phyloP scores from a whole-genome alignment of 805 yeast species.

The Sugiyamaella marilandica region DNA sequence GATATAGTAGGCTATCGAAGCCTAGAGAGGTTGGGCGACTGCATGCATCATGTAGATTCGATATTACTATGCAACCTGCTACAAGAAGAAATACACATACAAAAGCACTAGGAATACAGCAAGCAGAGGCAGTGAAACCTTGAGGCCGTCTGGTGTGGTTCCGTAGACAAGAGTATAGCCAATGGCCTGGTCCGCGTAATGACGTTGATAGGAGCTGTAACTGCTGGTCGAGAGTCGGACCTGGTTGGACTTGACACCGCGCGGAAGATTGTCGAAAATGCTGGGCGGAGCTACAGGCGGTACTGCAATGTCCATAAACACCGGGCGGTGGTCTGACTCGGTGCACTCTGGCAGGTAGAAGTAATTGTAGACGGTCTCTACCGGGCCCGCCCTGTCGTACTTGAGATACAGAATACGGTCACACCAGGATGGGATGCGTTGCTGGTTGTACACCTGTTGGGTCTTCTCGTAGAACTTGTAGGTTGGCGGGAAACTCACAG shows the following conservation, averaged over 20 bases:
- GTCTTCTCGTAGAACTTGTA: constrained; percentile 60
- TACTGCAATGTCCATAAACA: constrained; percentile 39
- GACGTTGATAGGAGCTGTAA: constrained; percentile 4
- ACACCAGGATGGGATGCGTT: constrained; percentile 84
- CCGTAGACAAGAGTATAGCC: constrained; percentile 18
- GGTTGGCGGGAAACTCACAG: constrained; percentile 70
- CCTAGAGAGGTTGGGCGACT: too few relatives aligned
- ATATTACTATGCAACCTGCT: too few relatives aligned
- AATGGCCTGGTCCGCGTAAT: constrained; percentile 15
- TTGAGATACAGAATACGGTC: constrained; percentile 67
- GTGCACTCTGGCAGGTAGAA: constrained; percentile 43
- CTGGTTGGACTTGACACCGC: neutral
- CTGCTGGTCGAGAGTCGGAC: constrained; percentile 3
- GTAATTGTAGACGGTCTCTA: constrained; percentile 41
- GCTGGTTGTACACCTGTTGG: constrained; percentile 44
- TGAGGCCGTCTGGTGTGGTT: constrained; percentile 11
- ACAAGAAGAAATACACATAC: neutral
- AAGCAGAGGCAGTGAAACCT: neutral
- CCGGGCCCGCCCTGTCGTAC: constrained; percentile 32
- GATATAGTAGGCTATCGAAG: too few relatives aligned
- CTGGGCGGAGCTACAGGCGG: constrained; percentile 14
- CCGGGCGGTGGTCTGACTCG: constrained; percentile 81
- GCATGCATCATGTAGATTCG: too few relatives aligned
- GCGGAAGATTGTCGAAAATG: neutral
- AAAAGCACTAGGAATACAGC: constrained; percentile 4